Evolutionary conservation across 108 stramenopile species (phyloP), one percentile per base, ranked within the genome.

Genomic region (Pseudonitzschia multiseries): DNA sequence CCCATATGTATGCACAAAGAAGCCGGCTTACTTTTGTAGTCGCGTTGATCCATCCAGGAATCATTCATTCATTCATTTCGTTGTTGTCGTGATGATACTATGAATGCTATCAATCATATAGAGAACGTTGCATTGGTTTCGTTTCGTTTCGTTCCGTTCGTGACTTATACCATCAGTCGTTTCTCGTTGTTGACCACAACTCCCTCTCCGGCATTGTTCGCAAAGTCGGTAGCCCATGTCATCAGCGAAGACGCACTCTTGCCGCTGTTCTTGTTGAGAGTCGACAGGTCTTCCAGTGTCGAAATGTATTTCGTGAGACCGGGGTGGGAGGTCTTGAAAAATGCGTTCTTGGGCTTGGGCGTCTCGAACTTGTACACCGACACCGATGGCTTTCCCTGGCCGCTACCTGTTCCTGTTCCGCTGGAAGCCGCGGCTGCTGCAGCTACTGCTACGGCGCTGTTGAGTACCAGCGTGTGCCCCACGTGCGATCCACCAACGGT

Each of bases 221-320:
- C 80, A 78, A 83, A 90, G 56, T 84, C 83, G 36, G 73, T 74
- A 20, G 83, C 73, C 89, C 89, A 90, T 22, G 21, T 56, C 24
- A 26, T 56, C 24, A 26, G 26, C 13, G 54, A 22, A 26, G 54
- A 22, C 2, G 54, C 54, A 26, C 24, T 26, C 54, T 24, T 56
- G 54, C 54, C 26, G 24, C 54, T 22, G 26, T 21, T 56, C 24
- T 56, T 26, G 21, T 77, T 57, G 21, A 83, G 75, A 20, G 65
- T 61, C 1, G 75, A 64, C 31, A 89, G 72, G 42, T 84, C 83
- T 63, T 87, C 84, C 26, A 86, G 61, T 28, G 84, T 83, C 17
- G 71, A 65, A 42, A 87, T 71, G 66, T 85, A 87, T 26, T 77
- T 78, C 48, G 73, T 31, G 48, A 87, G 68, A 21, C 75, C 84